Base-by-base conservation (phyloP, 1,139 yeast genomes). In the Starmera stellimalicola region DNA sequence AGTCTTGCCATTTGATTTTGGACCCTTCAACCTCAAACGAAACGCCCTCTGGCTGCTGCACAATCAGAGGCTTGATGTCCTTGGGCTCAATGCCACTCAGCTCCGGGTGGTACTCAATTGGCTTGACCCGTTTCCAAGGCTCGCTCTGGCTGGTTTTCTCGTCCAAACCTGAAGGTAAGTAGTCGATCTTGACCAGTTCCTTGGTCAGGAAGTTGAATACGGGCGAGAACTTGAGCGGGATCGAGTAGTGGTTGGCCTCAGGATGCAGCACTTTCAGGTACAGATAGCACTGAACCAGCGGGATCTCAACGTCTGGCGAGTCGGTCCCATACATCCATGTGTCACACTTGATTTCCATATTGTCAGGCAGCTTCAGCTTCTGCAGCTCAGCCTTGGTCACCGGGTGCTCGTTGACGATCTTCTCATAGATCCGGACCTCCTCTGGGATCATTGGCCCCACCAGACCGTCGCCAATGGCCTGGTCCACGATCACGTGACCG, bases 321-420 rank as follows among this genome's bases (percentile, higher is more conserved):
- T 80, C 88, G 27, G 85, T 78, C 46, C 94, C 95, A 54, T 83
- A 82, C 68, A 82, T 83, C 94, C 95, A 84, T 33, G 91, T 88
- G 54, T 84, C 85, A 52, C 68, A 71, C 51, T 78, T 73, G 33
- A 83, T 74, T 24, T 47, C 45, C 33, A 69, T 52, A 49, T 68
- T 65, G 17, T 70, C 67, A 50, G 77, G 84, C 50, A 70, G 68
- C 50, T 65, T 70, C 66, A 70, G 71, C 58, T 73, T 80, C 47
- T 62, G 80, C 47, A 77, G 62, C 55, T 77, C 84, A 18, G 76
- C 81, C 38, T 54, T 45, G 38, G 81, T 77, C 6, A 49, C 43
- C 17, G 93, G 91, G 51, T 79, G 80, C 24, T 57, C 50, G 46
- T 58, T 51, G 46, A 77, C 65, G 37, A 60, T 45, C 4, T 57